Evolutionary conservation across 1,139 yeast genomes (phyloP), one percentile per base, ranked within the genome.

Genomic region (Nadsonia commutata): DNA sequence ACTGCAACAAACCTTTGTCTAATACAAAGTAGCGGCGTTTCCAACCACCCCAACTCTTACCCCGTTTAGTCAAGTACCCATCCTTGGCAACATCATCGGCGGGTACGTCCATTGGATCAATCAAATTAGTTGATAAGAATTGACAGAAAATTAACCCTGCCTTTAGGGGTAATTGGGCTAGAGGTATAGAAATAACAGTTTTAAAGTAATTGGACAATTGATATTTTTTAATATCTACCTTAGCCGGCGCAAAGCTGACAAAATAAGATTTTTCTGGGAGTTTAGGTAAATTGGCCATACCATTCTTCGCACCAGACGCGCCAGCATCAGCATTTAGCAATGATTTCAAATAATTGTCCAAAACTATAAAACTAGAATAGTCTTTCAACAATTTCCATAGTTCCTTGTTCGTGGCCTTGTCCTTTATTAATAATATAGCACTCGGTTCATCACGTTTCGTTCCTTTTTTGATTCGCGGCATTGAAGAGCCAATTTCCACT

Each of bases 331-430:
- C n/a, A 16, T 13, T 13, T 11, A 27, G 8, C 13, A 27, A 27
- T 11, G n/a, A 16, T 45, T 82, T 63, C 6, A 81, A 63, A 42
- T 70, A 72, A 22, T 63, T 60, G 57, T 82, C 88, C 45, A 84
- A 68, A 13, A 68, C 67, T 6, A 62, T 50, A 21, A 84, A 59
- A 52, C 79, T 80, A 1, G 70, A 62, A 45, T 72, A 68, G 2
- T 77, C 65, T 54, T 85, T 84, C 22, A 77, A 63, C 43, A 81
- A 71, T 50, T 77, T 70, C 82, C 93, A 84, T 70, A 81, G 72
- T 54, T 78, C 84, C 51, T 77, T 77, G 23, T 65, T 67, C 1
- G 78, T 63, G 8, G 65, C 73, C 23, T 76, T 66, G 54, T 82
- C 90, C 27, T 69, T 64, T 3, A 80, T 72, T 2, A 78, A 71